These are phyloP conservation scores for Elasticomyces elasticus DNA, from an alignment of 495 filamentous ascomycete species.

Conservation along the genomic window DNA sequence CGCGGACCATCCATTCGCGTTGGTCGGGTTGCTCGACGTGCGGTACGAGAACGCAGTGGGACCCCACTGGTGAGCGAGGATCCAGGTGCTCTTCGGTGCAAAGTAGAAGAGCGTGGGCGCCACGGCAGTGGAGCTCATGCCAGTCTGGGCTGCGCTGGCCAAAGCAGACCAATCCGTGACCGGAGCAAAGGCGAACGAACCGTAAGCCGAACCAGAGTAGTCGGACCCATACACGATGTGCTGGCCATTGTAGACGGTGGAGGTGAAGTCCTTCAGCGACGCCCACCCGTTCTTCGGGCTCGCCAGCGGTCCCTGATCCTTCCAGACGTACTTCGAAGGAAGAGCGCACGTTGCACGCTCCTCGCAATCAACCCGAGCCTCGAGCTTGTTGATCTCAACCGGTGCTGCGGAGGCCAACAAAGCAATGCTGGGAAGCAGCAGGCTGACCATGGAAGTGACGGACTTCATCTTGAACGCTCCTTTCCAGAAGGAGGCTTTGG, in stretches of 20 bases:
- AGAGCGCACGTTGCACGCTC: constrained; percentile 38
- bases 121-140: constrained; percentile 41
- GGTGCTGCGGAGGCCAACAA: background rate
- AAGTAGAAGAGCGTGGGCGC: constrained; percentile 56
- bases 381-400: background rate
- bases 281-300: constrained; percentile 42
- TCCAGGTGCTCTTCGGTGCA: constrained; percentile 47
- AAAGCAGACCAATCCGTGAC: constrained; percentile 48
- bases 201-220: constrained; percentile 36
- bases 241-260: constrained; percentile 42
- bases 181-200: constrained; percentile 48
- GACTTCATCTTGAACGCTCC: background rate
- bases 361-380: constrained; percentile 1
- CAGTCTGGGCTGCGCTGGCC: constrained; percentile 43
- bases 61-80: constrained; percentile 54
- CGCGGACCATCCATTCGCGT: constrained; percentile 47
- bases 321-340: constrained; percentile 48
- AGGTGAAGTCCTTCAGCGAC: constrained; percentile 51
- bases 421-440: background rate
- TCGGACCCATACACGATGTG: constrained; percentile 46
- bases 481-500: background rate
- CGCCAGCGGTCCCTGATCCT: constrained; percentile 40
- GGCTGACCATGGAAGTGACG: background rate
- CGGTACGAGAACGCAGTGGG: constrained; percentile 47
- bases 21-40: constrained; percentile 47